These are phyloP conservation scores for Circinella minor DNA, from an alignment of 371 early-diverging fungal genomes.

Conservation along the genomic window DNA sequence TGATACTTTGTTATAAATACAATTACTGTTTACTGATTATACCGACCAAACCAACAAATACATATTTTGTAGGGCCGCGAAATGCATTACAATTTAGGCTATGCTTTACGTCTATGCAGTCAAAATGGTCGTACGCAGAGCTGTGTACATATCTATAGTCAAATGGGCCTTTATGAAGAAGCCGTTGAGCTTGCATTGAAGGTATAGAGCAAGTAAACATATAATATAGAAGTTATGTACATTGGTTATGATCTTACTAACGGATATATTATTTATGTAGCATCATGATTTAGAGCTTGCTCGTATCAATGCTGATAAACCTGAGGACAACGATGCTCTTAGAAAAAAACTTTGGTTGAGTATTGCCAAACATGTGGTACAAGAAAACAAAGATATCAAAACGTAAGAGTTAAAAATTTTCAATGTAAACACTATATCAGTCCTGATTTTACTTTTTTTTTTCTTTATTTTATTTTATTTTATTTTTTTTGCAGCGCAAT, in stretches of 20 bases:
- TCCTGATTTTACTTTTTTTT: not conserved
- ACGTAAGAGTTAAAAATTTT: conserved; percentile 40
- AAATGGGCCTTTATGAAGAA: conserved; percentile 82
- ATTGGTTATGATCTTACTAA: not conserved
- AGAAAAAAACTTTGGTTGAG: conserved; percentile 90
- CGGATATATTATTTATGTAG: conserved; percentile 31
- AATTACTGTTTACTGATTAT: too few species aligned
- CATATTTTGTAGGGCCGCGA: conserved; percentile 53
- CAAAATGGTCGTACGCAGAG: conserved; percentile 76
- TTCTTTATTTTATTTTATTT: not conserved
- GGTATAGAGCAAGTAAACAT: conserved; percentile 32
- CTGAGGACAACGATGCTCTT: conserved; percentile 78
- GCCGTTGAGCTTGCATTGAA: conserved; percentile 84
- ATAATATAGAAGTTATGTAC: too few species aligned
- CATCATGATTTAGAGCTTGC: conserved; percentile 87
- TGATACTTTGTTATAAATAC: not conserved
- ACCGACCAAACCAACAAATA: too few species aligned
- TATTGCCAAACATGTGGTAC: conserved; percentile 90
- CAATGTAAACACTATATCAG: not conserved
- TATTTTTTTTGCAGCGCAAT: conserved; percentile 82
- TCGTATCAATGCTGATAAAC: conserved; percentile 88
- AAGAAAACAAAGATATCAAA: conserved; percentile 81
- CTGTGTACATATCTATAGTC: conserved; percentile 80
- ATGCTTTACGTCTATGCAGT: conserved; percentile 85
- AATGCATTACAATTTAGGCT: conserved; percentile 81